Base-by-base conservation (phyloP, 2,329 filamentous ascomycete species). In the Pseudogymnoascus sp. region DNA sequence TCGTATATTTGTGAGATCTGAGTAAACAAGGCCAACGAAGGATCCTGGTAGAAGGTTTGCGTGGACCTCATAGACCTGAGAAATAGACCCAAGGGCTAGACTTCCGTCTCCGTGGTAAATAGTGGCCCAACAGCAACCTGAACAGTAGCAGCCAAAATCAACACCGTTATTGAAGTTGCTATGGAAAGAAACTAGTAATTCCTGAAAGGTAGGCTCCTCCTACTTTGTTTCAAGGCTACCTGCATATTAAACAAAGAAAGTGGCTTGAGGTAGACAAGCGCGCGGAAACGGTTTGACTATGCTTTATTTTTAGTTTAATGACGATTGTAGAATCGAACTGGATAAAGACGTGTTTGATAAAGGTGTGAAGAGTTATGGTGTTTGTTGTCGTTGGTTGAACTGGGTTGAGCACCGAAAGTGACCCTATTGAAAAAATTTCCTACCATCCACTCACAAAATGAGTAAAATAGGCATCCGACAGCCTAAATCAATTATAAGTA, bases 201-300 rank as follows among this genome's bases (percentile, higher is more conserved):
- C n/a, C 6, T 16, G 26, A 11, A 54, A 16, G 47, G 26, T 11
- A 26, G 47, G 26, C 45, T n/a, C 21, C 42, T 10, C 26, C 31
- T 54, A 18, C 26, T n/a, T 54, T 11, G 47, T 54, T 54, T 54
- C 47, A n/a, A n/a, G 47, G 47, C 47, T 54, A 54, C 47, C n/a
- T 31, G 47, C 47, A 54, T 16, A 16, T 54, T 11, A 18, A 31
- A 31, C n/a, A 3, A 10, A 51, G 45, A 31, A 54, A 5, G n/a
- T 31, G 16, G 14, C 47, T 16, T 54, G 47, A 31, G 21, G 23
- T 4, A 31, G n/a, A 26, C 26, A 16, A 31, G 14, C 47, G 3
- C 4, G 47, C 8, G 14, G 16, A 57, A 14, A 57, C 21, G 2
- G 10, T 12, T 10, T 57, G 8, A 11, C 29, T 57, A 18, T 18